These are phyloP conservation scores for Aspergillus niger DNA, from an alignment of 2,329 filamentous ascomycete species.

Conservation along the genomic window DNA sequence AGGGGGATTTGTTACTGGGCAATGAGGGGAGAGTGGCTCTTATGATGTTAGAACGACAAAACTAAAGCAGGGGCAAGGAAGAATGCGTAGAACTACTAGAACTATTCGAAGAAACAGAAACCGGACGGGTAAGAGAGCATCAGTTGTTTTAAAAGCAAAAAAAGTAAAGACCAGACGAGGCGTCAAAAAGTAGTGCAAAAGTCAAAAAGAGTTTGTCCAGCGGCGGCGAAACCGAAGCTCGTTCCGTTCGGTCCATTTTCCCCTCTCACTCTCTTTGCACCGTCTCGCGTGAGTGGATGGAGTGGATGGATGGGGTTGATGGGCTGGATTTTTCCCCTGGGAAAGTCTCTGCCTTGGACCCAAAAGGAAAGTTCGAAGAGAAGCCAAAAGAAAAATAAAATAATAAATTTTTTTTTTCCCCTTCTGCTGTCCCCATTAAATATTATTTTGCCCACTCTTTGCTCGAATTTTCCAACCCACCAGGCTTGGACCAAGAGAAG, in stretches of 20 bases:
- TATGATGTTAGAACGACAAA: too few relatives aligned
- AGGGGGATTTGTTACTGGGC: too few relatives aligned
- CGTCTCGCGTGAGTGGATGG: not conserved
- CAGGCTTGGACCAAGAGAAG: constrained; percentile 5
- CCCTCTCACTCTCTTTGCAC: not conserved
- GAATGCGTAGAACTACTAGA: not conserved
- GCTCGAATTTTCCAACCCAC: constrained; percentile 1
- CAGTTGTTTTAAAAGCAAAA: not conserved
- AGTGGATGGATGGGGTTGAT: not conserved
- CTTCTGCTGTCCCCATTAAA: not conserved
- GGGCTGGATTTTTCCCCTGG: constrained; percentile 6
- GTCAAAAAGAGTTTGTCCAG: not conserved
- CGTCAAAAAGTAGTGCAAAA: too few relatives aligned
- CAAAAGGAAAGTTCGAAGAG: constrained; percentile 14
- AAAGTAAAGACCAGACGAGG: not conserved
- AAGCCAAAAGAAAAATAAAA: constrained; percentile 18
- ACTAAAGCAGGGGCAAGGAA: not conserved
- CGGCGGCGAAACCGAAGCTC: not conserved
- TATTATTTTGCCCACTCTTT: too few relatives aligned
- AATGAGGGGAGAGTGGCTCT: too few relatives aligned
- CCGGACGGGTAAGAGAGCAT: not conserved
- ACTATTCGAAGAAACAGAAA: not conserved
- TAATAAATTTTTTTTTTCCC: constrained; percentile 17
- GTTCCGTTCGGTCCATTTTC: not conserved
- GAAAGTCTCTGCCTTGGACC: constrained; percentile 1